Percentiles rank a stretch among this genome's conserved stretches.
phyloP scores from a whole-genome alignment of 139 green algal genomes.

The Asterochloris erici region DNA sequence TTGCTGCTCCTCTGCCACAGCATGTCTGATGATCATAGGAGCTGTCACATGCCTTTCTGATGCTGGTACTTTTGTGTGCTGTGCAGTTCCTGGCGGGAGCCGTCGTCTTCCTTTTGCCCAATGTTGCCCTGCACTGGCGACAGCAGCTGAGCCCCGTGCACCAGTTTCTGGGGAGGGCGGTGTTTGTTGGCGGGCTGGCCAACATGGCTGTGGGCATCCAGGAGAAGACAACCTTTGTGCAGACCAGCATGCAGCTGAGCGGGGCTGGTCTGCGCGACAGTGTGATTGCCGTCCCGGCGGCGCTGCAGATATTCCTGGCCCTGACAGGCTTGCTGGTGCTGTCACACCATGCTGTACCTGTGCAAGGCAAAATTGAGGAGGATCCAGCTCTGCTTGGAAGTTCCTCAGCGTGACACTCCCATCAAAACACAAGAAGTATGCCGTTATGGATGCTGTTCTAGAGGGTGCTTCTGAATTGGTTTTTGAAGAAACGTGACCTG shows the following conservation, averaged over 20 bases:
- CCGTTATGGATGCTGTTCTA: too few relatives aligned
- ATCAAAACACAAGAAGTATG: too few relatives aligned
- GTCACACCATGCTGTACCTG: conserved; percentile 25
- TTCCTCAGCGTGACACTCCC: too few relatives aligned
- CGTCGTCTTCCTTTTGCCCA: conserved; percentile 32
- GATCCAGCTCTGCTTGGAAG: too few relatives aligned
- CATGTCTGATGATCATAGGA: not conserved
- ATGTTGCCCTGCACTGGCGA: conserved; percentile 11
- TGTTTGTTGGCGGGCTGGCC: conserved; percentile 29
- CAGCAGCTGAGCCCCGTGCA: conserved; percentile 32
- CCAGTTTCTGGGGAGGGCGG: conserved; percentile 30
- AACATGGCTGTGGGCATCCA: conserved; percentile 52
- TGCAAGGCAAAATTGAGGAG: too few relatives aligned
- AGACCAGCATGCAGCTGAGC: conserved; percentile 33
- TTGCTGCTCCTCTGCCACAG: not conserved
- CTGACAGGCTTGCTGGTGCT: conserved; percentile 29
- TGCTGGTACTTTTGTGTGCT: not conserved
- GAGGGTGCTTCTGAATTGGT: too few relatives aligned
- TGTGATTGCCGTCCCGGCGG: conserved; percentile 32
- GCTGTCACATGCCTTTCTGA: not conserved
- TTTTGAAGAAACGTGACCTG: too few relatives aligned
- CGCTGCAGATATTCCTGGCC: conserved; percentile 34
- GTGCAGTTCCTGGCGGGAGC: conserved; percentile 32
- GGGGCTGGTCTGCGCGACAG: conserved; percentile 16
- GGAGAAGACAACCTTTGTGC: conserved; percentile 61